Base-by-base conservation (phyloP, 2,329 filamentous ascomycete species). In the Trichoderma endophyticum region DNA sequence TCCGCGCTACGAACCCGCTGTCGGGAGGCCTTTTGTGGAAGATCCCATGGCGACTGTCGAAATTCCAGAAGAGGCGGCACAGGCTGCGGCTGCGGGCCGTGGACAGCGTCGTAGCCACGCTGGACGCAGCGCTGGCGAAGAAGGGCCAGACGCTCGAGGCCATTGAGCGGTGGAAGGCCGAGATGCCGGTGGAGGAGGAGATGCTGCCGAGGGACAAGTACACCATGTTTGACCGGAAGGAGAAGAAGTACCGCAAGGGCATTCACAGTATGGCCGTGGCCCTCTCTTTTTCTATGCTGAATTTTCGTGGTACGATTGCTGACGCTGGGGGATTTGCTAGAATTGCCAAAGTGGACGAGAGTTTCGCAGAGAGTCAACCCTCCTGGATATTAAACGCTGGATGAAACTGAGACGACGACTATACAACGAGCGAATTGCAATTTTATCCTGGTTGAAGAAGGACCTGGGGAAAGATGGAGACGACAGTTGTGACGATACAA, bases 181-280 rank as follows among this genome's bases (percentile, higher is more conserved):
- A 97, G 83, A 99, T 99, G 96, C 96, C 96, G 26, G 92, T 90
- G 30, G 96, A 99, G 87, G 88, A 90, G 79, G 94, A 98, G 86
- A 99, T 99, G 96, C 81, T 97, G 81, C 92, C 96, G 61, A 92
- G 90, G 83, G 96, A 99, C 85, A 99, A 99, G 85, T 99, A 99
- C 85, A 97, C 94, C 32, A 92, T 99, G 79, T 99, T 98, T 83
- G 95, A 97, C 83, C 91, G 95, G 77, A 98, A 98, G 83, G 94
- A 93, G 81, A 97, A 95, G 90, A 91, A 89, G 78, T 99, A 98
- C 82, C 88, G 96, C 81, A 99, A 99, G 89, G 93, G 94, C 71
- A 95, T 99, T 82, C 95, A 98, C 84, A 98, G 95, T 97, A 88
- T 78, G 94, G 90, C 71, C 56, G 15, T 28, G 11, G 7, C 24